Evolutionary conservation across 805 yeast species (phyloP).

Genomic region (Kazachstania taianensis): DNA sequence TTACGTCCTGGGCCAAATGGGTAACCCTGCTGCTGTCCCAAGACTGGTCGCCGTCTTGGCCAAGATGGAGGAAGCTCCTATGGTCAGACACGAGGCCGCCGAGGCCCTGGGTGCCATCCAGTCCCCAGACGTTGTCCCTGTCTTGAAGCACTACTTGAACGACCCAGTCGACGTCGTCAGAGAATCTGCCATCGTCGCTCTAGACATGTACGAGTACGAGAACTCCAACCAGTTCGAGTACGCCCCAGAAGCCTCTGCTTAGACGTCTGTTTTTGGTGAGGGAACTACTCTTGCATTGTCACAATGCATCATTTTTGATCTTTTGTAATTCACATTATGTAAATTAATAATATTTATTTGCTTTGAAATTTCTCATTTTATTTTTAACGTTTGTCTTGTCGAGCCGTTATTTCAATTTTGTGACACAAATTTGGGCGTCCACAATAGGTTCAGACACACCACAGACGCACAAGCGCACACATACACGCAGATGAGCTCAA

Average conservation of each 20-base stretch:
- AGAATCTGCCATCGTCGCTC: constrained; percentile 93
- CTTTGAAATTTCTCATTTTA: not conserved
- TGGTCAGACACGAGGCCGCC: constrained; percentile 99
- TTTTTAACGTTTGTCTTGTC: not conserved
- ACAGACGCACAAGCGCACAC: not conserved
- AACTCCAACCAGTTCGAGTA: constrained; percentile 75
- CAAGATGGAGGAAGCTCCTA: constrained; percentile 76
- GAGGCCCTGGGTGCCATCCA: constrained; percentile 97
- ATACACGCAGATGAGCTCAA: constrained; percentile 12
- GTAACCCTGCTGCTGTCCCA: constrained; percentile 88
- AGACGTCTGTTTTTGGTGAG: too few relatives aligned
- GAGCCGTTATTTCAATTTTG: too few relatives aligned
- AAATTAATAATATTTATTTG: too few relatives aligned
- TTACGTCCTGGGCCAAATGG: constrained; percentile 93
- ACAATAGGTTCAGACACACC: not conserved
- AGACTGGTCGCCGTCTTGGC: constrained; percentile 72
- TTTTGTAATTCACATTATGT: too few relatives aligned
- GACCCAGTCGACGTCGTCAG: constrained; percentile 87
- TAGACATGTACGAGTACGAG: constrained; percentile 97
- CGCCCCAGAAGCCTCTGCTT: constrained; percentile 32
- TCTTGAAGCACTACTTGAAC: constrained; percentile 63
- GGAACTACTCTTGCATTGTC: too few relatives aligned
- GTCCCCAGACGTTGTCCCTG: constrained; percentile 88
- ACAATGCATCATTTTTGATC: too few relatives aligned
- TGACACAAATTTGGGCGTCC: too few relatives aligned